Conservation (phyloP, 495 filamentous ascomycete species). For the Jackrogersella multiformis region DNA sequence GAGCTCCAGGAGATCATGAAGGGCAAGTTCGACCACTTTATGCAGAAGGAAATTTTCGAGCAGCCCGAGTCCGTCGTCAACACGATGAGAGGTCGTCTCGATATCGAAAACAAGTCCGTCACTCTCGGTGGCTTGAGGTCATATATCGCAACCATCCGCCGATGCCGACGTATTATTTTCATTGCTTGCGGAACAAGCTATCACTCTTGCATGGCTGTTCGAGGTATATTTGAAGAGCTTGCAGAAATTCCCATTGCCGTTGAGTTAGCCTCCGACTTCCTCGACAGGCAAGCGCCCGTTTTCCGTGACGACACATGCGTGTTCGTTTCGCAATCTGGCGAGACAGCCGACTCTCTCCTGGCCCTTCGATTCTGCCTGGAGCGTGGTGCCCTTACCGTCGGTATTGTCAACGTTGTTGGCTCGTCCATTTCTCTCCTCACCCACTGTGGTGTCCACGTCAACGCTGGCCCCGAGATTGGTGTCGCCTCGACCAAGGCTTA, state of each 20-base stretch:
- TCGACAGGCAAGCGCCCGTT: conserved; percentile 96
- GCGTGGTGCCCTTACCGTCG: conserved; percentile 94
- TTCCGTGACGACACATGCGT: conserved; percentile 99
- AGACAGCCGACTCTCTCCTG: conserved; percentile 98
- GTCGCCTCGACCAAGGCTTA: conserved; percentile 99
- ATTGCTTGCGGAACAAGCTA: conserved; percentile 98
- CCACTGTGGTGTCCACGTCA: conserved; percentile 99
- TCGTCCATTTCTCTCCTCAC: conserved; percentile 98
- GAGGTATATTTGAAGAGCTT: conserved; percentile 96
- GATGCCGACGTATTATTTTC: conserved; percentile 96
- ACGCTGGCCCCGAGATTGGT: conserved; percentile 98
- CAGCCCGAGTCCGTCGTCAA: conserved; percentile 99
- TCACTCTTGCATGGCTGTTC: conserved; percentile 99
- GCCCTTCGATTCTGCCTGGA: conserved; percentile 97
- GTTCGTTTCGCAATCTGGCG: conserved; percentile 97
- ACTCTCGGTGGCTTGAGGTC: conserved; percentile 94
- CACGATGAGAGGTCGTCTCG: conserved; percentile 98
- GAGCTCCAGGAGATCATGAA: conserved; percentile 99
- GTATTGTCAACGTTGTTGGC: conserved; percentile 97
- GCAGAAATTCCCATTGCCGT: conserved; percentile 98
- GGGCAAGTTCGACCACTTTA: conserved; percentile 99
- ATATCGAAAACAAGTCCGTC: conserved; percentile 89
- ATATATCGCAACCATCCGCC: conserved; percentile 94
- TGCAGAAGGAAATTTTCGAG: conserved; percentile 99
- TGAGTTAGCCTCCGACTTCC: conserved; percentile 96